These are phyloP conservation scores for Trametes meyenii DNA, from an alignment of 768 basidiomycete genomes.

Conservation along the genomic window DNA sequence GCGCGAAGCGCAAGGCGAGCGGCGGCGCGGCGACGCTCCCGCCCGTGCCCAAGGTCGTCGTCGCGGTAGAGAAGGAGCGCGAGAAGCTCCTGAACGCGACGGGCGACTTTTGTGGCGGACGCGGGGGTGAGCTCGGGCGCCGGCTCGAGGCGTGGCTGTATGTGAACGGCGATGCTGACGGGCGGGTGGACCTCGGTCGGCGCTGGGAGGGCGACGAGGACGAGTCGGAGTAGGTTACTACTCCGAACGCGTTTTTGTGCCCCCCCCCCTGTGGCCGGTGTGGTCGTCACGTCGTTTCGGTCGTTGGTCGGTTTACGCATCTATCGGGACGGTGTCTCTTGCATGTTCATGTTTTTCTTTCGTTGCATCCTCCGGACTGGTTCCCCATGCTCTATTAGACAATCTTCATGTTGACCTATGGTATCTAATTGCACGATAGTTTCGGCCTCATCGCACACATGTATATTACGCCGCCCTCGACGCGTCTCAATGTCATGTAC, in stretches of 20 bases:
- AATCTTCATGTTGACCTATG: conserved; percentile 3
- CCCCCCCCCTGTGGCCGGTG: background rate
- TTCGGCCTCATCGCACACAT: background rate
- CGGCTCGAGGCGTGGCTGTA: conserved; percentile 74
- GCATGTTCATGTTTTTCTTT: background rate
- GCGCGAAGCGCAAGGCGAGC: conserved; percentile 18
- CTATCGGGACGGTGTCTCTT: conserved; percentile 4
- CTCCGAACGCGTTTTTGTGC: background rate
- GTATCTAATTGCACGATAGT: conserved; percentile 17
- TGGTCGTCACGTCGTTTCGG: too few species aligned
- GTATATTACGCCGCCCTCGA: background rate
- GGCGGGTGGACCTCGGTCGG: conserved; percentile 30
- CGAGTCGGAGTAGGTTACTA: background rate
- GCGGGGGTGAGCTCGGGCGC: conserved; percentile 76
- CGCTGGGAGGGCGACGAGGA: conserved; percentile 31
- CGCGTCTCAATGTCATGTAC: background rate
- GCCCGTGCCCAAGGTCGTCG: conserved; percentile 44
- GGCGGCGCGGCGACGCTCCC: conserved; percentile 48
- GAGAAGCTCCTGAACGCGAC: conserved; percentile 72
- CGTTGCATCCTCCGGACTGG: background rate
- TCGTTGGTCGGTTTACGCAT: background rate
- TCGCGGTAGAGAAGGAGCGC: conserved; percentile 64
- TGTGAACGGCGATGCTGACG: conserved; percentile 32
- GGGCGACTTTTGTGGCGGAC: conserved; percentile 78
- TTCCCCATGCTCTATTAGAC: background rate